Evolutionary conservation across 2,329 filamentous ascomycete species (phyloP), one percentile per base, ranked within the genome.

Genomic region (Talaromyces islandicus): DNA sequence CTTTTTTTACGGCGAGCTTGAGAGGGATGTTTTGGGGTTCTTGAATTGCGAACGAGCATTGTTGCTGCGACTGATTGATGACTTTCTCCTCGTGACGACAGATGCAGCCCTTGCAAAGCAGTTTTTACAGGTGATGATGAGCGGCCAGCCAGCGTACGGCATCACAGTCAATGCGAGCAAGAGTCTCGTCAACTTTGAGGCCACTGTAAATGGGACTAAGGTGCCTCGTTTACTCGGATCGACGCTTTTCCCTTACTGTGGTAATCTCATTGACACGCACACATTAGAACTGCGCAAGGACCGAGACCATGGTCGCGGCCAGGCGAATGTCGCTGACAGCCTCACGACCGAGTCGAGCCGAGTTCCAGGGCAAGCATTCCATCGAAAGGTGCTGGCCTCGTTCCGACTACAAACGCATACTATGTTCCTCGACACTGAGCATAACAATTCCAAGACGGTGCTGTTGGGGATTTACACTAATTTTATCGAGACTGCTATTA

Each of bases 1-100:
- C 75, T 93, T 96, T 75, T 97, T 97, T 73, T 99, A 99, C 70
- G 92, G 90, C 6, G 87, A 94, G 63, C 83, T 97, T 1, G 94
- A 99, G 73, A 75, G 76, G 7, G 80, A 86, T 27, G 78, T 88
- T 14, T 78, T 97, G 2, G 70, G 69, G 0, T 97, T 97, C 69
- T 75, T 94, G 2, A 67, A 79, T 17, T 69, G 75, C 0, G 69
- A 73, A n/a, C 78, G 88, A 35, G 88, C 84, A 54, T 74, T 97
- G 2, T 79, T 99, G 7, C 74, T 97, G 57, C 84, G 94, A 17
- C 81, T 97, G 10, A 90, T 96, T 48, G 94, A 99, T 67, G 94
- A 99, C 69, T 99, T 97, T 67, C 79, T 97, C 4, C 84, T 99
- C 52, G 87, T 99, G 68, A 96, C 90, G 0, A 86, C 87, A 0